Base-by-base conservation (phyloP, 2,329 filamentous ascomycete genomes). In the Monascus ruber region DNA sequence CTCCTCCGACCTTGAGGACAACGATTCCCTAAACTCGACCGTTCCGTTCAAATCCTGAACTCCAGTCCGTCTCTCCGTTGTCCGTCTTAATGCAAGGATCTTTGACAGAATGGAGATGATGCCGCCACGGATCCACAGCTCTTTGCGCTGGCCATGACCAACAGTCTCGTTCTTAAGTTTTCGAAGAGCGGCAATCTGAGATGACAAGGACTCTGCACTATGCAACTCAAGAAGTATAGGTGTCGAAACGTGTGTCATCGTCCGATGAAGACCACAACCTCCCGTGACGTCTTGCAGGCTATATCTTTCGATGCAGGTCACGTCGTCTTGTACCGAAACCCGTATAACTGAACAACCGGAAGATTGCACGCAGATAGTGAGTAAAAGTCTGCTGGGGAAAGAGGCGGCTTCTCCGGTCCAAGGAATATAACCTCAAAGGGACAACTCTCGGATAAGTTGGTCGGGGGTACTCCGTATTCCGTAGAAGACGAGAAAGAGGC, bases 111-210 rank as follows among this genome's bases (percentile, higher is more conserved):
- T 60, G 29, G 69, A 66, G 26, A 76, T 69, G 36, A 84, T 66
- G 28, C 88, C 88, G 39, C 76, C 66, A 42, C 70, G 70, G 32
- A 95, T 72, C 70, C 81, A 88, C 41, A 77, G 64, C 62, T 89
- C 82, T 64, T 98, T 98, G 59, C 81, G 81, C 60, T 89, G 80
- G 28, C 83, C 74, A 61, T 96, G 86, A 24, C 91, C 91, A 43
- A 94, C 79, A 35, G 94, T 74, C 46, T 91, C 83, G 61, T 94
- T 91, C 68, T 94, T 96, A 26, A 98, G 68, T 33, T 72, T 70
- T 47, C 80, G 77, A 34, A 95, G 71, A 36, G 79, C 75, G 25
- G 70, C 66, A 32, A 75, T 53, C 44, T 63, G 64, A 35, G 55
- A 54, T 32, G 54, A 57, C 40, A 56, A 47, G 42, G 60, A 65